Conservation (phyloP, 2,329 filamentous ascomycete species). For the Rutstroemia sp. region DNA sequence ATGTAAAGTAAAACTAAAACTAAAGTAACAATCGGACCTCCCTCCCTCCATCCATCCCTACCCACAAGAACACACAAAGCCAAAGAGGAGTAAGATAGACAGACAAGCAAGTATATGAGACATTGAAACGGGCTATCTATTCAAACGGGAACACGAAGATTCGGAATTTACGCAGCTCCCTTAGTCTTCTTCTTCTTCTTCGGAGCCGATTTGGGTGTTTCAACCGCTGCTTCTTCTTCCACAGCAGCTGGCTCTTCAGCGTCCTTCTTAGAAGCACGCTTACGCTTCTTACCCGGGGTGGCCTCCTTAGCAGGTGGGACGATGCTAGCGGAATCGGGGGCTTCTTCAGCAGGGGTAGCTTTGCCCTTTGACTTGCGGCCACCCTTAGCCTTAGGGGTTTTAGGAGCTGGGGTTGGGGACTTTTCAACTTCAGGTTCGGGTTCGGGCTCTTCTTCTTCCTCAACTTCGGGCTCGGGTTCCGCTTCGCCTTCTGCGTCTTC, state of each 20-base stretch:
- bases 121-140: too few species aligned
- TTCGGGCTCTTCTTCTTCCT: conserved; percentile 3
- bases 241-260: conserved; percentile 17
- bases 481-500: conserved; percentile 34
- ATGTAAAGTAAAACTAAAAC: too few species aligned
- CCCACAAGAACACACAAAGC: too few species aligned
- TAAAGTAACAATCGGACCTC: too few species aligned
- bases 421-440: conserved; percentile 35
- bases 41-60: too few species aligned
- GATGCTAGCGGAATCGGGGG: conserved; percentile 17
- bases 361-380: conserved; percentile 29
- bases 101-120: too few species aligned
- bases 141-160: too few species aligned
- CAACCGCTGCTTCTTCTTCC: conserved; percentile 40
- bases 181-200: conserved; percentile 27
- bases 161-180: too few species aligned
- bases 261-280: conserved; percentile 46
- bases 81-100: too few species aligned
- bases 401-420: conserved; percentile 38
- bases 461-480: conserved; percentile 32
- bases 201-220: conserved; percentile 23
- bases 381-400: conserved; percentile 49
- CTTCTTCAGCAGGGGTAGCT: conserved; percentile 27
- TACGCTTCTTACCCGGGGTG: conserved; percentile 53
- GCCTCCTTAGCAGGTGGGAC: conserved; percentile 21